These are phyloP conservation scores for Gymnopilus junonius DNA, from an alignment of 768 basidiomycete genomes.

Conservation along the genomic window DNA sequence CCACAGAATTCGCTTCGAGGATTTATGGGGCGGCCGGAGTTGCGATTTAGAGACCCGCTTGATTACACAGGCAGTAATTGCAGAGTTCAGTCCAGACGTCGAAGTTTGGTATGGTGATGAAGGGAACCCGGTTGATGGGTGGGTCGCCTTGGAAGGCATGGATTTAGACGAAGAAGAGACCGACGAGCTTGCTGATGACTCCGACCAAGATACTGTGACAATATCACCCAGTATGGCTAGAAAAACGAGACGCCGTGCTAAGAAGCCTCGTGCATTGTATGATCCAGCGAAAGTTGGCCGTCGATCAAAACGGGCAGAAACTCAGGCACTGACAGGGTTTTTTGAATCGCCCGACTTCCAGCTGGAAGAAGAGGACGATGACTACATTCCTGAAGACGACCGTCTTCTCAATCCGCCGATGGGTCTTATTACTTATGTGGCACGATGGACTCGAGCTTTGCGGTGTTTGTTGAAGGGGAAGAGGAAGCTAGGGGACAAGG, in stretches of 20 bases:
- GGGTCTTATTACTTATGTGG: conserved; percentile 1
- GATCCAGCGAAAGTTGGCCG: neutral
- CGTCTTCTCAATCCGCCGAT: neutral
- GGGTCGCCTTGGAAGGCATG: neutral
- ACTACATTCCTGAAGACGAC: neutral
- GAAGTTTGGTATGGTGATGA: neutral
- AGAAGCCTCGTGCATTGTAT: neutral
- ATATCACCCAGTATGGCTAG: neutral
- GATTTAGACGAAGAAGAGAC: conserved; percentile 5
- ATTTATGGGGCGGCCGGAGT: neutral
- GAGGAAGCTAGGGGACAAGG: conserved; percentile 8
- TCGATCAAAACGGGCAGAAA: neutral
- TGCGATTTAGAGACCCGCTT: neutral
- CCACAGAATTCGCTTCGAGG: neutral
- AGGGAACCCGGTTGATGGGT: neutral
- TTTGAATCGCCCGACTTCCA: neutral
- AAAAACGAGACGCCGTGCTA: neutral
- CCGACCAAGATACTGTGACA: neutral
- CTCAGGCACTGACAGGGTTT: neutral
- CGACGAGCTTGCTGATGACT: conserved; percentile 5
- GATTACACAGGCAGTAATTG: neutral
- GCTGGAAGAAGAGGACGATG: neutral
- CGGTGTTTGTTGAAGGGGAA: conserved; percentile 16
- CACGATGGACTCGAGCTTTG: conserved; percentile 12
- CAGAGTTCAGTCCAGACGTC: neutral